Percentiles rank a stretch among this genome's conserved stretches.
phyloP scores from a whole-genome alignment of 306 rosid genomes.

The Castanea crenata region DNA sequence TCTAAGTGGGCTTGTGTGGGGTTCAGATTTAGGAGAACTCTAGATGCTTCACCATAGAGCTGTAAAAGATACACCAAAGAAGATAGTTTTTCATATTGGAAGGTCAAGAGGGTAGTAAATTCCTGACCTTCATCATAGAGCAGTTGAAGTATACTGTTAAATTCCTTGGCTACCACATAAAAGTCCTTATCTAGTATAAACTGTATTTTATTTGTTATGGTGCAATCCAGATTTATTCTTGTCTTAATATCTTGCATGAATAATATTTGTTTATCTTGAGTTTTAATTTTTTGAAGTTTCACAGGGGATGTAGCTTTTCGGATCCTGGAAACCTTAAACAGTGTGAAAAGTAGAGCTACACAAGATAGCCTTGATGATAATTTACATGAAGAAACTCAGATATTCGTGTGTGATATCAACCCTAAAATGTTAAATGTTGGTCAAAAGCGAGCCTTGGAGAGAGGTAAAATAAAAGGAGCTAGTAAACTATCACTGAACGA shows the following conservation, averaged over 20 bases:
- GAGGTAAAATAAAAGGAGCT: conserved; percentile 49
- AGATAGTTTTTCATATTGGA: conserved; percentile 1
- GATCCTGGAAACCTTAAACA: conserved; percentile 67
- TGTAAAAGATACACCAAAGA: not conserved
- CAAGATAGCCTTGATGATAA: conserved; percentile 49
- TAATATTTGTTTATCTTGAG: not conserved
- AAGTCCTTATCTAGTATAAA: not conserved
- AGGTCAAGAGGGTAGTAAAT: not conserved
- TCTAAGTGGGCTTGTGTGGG: too few relatives aligned
- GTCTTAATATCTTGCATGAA: not conserved
- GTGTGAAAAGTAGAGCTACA: conserved; percentile 62
- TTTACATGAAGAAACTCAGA: conserved; percentile 62
- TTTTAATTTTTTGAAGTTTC: conserved; percentile 3
- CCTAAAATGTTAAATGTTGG: conserved; percentile 87
- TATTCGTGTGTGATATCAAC: conserved; percentile 90
- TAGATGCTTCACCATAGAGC: not conserved
- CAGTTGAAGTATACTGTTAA: too few relatives aligned
- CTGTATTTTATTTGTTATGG: not conserved
- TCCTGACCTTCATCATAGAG: not conserved
- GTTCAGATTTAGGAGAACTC: too few relatives aligned
- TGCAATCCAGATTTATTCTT: not conserved
- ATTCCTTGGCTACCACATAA: not conserved
- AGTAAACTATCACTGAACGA: not conserved
- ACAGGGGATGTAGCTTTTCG: conserved; percentile 98
- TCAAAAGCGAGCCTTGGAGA: conserved; percentile 61